Base-by-base conservation (phyloP, 148 eudicot species). In the Nepenthes gracilis region DNA sequence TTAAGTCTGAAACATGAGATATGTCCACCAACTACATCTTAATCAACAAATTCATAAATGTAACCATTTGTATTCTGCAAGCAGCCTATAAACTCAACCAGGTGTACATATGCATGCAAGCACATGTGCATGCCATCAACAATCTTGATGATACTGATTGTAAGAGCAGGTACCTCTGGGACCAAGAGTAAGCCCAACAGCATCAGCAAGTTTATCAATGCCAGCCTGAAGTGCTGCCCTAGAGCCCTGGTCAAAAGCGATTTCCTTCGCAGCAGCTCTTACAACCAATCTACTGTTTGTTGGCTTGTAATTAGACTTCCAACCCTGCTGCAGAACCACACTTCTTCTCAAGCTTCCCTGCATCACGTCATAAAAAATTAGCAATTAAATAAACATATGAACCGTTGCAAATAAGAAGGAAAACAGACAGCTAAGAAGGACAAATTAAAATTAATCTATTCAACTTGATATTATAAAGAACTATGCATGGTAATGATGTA, bases 161-260 rank as follows among this genome's bases (percentile, higher is more conserved):
- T 40, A 8, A 40, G 6, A 40, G 45, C 45, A 40, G 8, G n/a
- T 72, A 88, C 96, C 98, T 70, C 96, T 82, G 32, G 98, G 98
- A 62, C 98, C 98, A 57, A 92, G 98, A 67, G 98, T 92, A 64
- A 92, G 90, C 1, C 80, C 98, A 33, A 92, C 98, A 23, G 81
- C 85, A 77, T 92, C 96, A 23, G 96, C 84, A 14, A 92, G 95
- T 74, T 92, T 92, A 63, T 92, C 96, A 49, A 92, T 92, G 9
- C 98, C 98, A 5, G 89, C 78, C 67, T 92, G 98, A 60, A 92
- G 87, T 5, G 96, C 93, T 0, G 84, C 67, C 76, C 98, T 77
- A 0, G 98, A 85, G n/a, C 61, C 43, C 75, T 92, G 98, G 70
- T 83, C 98, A 58, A 92, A 92, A 8, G 85, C 86, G 43, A 92